A percentile compares a stretch with the other conserved stretches of the same genome.
Evolutionary conservation across 2,329 filamentous ascomycete genomes (phyloP).

Genomic region (Fusarium acutatum): DNA sequence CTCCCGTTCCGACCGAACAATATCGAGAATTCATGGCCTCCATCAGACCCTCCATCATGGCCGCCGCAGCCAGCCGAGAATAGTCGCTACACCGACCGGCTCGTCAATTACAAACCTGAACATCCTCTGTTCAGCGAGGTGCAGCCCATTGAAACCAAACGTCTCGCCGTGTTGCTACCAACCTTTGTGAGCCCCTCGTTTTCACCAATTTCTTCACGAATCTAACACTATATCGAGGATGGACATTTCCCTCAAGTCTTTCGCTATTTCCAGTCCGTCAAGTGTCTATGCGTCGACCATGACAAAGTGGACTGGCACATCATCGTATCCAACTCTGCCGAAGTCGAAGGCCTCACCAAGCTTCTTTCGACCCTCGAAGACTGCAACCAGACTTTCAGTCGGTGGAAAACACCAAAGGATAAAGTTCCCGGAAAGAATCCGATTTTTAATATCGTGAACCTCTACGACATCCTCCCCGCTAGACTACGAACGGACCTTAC

Average conservation of each 20-base stretch:
- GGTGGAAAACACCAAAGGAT: not conserved
- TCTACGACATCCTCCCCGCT: not conserved
- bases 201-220: rapidly evolving
- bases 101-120: not conserved
- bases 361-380: not conserved
- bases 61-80: not conserved
- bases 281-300: not conserved
- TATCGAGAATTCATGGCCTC: not conserved
- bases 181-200: not conserved
- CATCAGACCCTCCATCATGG: not conserved
- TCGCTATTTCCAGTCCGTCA: not conserved
- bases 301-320: not conserved
- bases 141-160: not conserved
- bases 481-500: not conserved
- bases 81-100: not conserved
- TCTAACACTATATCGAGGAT: not conserved
- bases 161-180: not conserved
- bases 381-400: not conserved
- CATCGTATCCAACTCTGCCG: not conserved
- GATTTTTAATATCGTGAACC: not conserved
- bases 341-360: not conserved
- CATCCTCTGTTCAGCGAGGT: not conserved
- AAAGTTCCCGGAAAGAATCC: not conserved
- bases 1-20: not conserved
- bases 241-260: not conserved